A percentile compares a stretch with the other conserved stretches of the same genome.
Conservation (phyloP, 2,329 filamentous ascomycete species). For the Sodiomyces alkalinus region DNA sequence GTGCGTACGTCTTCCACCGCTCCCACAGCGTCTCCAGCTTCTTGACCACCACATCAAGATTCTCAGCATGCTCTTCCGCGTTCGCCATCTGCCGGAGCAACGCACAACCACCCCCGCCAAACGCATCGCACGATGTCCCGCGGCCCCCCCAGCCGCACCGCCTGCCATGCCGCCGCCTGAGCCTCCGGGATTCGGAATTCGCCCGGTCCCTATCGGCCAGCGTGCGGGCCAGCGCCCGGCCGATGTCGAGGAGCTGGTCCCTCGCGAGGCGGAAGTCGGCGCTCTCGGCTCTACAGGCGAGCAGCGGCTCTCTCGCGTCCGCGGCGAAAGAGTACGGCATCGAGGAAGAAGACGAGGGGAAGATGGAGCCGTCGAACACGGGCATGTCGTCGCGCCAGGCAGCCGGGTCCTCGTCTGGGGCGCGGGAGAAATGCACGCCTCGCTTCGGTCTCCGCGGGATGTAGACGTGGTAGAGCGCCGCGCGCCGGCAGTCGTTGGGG, state of each 20-base stretch:
- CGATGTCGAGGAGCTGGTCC: neutral
- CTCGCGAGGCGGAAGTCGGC: neutral
- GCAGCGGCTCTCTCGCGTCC: neutral
- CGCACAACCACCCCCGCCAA: neutral
- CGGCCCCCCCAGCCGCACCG: neutral
- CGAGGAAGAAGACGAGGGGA: neutral
- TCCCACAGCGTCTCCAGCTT: neutral
- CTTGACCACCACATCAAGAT: neutral
- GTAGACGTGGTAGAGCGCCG: conserved; percentile 4
- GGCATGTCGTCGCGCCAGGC: conserved; percentile 3
- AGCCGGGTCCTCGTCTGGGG: neutral
- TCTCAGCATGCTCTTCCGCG: neutral
- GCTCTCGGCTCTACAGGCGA: neutral
- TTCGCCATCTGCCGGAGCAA: neutral
- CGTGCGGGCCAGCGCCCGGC: neutral
- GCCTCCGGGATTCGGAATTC: neutral
- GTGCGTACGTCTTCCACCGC: conserved; percentile 1
- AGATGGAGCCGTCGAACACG: conserved; percentile 4
- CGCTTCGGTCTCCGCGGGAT: neutral
- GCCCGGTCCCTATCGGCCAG: conserved; percentile 1
- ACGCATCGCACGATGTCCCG: too few species aligned
- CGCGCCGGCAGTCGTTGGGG: conserved; percentile 1
- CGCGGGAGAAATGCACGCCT: neutral
- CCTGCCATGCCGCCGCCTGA: neutral
- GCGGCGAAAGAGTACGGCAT: neutral